Conservation (phyloP, 2,329 filamentous ascomycete species). For the Cladosporium colombiae region DNA sequence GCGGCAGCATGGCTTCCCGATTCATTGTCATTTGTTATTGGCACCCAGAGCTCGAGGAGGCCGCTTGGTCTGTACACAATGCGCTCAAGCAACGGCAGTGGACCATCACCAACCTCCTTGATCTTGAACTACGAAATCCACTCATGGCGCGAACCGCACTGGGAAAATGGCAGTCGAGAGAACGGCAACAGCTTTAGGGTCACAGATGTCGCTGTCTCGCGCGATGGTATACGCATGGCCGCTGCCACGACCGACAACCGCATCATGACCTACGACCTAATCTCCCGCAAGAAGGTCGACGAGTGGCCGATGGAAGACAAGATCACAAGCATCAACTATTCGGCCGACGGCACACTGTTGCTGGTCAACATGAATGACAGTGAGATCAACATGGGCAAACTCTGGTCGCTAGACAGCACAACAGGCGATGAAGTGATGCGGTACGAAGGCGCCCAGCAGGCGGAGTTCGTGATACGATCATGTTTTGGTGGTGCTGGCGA, state of each 20-base stretch:
- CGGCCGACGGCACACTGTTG: slow-evolving; percentile 75
- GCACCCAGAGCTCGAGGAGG: slow-evolving; percentile 67
- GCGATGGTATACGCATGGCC: slow-evolving; percentile 76
- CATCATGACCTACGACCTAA: slow-evolving; percentile 80
- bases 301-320: slow-evolving; percentile 69
- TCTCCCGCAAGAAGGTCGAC: slow-evolving; percentile 57
- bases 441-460: slow-evolving; percentile 75
- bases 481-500: slow-evolving; percentile 87
- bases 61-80: slow-evolving; percentile 61
- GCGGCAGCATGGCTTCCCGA: slow-evolving; percentile 87
- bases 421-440: slow-evolving; percentile 70
- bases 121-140: slow-evolving; percentile 34
- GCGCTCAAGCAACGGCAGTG: slow-evolving; percentile 18
- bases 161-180: slow-evolving; percentile 24
- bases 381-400: slow-evolving; percentile 53
- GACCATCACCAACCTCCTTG: slow-evolving; percentile 15
- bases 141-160: slow-evolving; percentile 49
- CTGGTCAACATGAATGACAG: slow-evolving; percentile 75
- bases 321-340: slow-evolving; percentile 78
- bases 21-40: slow-evolving; percentile 74
- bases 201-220: slow-evolving; percentile 80
- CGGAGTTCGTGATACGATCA: slow-evolving; percentile 76
- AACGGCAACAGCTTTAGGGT: slow-evolving; percentile 67
- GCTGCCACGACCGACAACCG: slow-evolving; percentile 70
- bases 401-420: slow-evolving; percentile 76